Evolutionary conservation across 2,329 filamentous ascomycete genomes (phyloP), one percentile per base, ranked within the genome.

Genomic region (Hymenoscyphus fructigenus): DNA sequence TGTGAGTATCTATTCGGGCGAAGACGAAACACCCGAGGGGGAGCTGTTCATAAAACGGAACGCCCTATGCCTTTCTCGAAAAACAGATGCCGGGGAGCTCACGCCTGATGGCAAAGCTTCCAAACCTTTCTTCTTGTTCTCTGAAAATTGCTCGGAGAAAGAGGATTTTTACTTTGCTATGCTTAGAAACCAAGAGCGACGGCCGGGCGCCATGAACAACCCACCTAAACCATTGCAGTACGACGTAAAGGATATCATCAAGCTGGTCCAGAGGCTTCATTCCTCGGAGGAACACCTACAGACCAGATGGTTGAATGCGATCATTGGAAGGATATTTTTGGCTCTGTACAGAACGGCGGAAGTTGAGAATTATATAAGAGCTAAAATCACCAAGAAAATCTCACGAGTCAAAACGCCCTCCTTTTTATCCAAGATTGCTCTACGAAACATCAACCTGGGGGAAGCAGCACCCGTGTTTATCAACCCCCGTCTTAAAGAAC

Each of bases 151-250:
- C 76, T 97, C 93, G 0, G 92, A 95, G 57, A 99, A 99, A 77
- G 95, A 99, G 77, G 95, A 99, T 76, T 98, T 99, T 78, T 99
- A 99, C 77, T 94, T 97, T 78, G 91, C 94, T 14, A 82, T 99
- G 71, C 82, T 99, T 47, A 88, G 89, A 72, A 96, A 93, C 68
- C 91, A 96, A 75, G 89, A 93, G 70, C 88, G 89, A 71, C 84
- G 85, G 17, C 82, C 86, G 64, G 82, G 83, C 47, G 79, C 81
- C 2, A 81, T 81, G 26, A 81, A 83, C 62, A 81, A 82, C 23
- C 84, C 88, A 0, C 92, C 93, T 0, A 83, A 83, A 61, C 90
- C 91, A 10, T 85, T 91, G 68, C 83, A 88, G 15, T 96, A 96
- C 72, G 90, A 96, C 34, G 86, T 92, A 17, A 89, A 91, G 73